A percentile compares a stretch with the other conserved stretches of the same genome.
Conservation (phyloP, 2,329 filamentous ascomycete genomes). For the Aspergillus ochraceoroseus region DNA sequence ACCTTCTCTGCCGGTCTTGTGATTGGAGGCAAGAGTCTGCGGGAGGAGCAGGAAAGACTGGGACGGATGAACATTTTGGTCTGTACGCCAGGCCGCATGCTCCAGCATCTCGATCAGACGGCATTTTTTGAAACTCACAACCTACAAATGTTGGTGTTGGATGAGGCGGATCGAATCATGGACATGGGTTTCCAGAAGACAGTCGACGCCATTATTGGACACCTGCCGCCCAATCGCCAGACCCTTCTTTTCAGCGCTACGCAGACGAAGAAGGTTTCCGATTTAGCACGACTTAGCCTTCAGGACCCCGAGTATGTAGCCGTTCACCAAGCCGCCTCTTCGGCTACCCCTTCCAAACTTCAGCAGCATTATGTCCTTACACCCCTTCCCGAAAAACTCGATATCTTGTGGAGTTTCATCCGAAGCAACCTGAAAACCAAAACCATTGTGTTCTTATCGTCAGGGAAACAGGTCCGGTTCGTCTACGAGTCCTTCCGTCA, state of each 20-base stretch:
- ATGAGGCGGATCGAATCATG: slow-evolving; percentile 94
- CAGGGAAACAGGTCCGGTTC: slow-evolving; percentile 93
- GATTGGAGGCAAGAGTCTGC: slow-evolving; percentile 86
- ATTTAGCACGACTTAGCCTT: slow-evolving; percentile 81
- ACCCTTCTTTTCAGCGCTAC: slow-evolving; percentile 95
- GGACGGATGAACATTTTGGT: slow-evolving; percentile 95
- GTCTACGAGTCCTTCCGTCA: slow-evolving; percentile 90
- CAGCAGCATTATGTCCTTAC: slow-evolving; percentile 90
- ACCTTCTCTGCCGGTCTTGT: slow-evolving; percentile 87
- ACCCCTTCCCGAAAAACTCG: slow-evolving; percentile 79
- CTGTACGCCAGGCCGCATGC: slow-evolving; percentile 87
- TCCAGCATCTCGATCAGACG: slow-evolving; percentile 94
- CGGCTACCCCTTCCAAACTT: slow-evolving; percentile 75
- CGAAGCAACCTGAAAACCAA: slow-evolving; percentile 87
- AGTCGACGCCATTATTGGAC: slow-evolving; percentile 88
- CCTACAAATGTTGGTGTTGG: slow-evolving; percentile 84
- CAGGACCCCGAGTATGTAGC: slow-evolving; percentile 91
- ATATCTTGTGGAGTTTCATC: slow-evolving; percentile 89
- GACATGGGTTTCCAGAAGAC: slow-evolving; percentile 94
- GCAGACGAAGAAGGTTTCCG: slow-evolving; percentile 89
- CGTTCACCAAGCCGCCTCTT: slow-evolving; percentile 75
- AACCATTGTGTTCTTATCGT: slow-evolving; percentile 91
- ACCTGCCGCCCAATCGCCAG: slow-evolving; percentile 78
- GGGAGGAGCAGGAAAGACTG: slow-evolving; percentile 79
- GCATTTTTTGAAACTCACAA: slow-evolving; percentile 85